Base-by-base conservation (phyloP, 2,329 filamentous ascomycete species). In the Paraphoma chrysanthemicola region DNA sequence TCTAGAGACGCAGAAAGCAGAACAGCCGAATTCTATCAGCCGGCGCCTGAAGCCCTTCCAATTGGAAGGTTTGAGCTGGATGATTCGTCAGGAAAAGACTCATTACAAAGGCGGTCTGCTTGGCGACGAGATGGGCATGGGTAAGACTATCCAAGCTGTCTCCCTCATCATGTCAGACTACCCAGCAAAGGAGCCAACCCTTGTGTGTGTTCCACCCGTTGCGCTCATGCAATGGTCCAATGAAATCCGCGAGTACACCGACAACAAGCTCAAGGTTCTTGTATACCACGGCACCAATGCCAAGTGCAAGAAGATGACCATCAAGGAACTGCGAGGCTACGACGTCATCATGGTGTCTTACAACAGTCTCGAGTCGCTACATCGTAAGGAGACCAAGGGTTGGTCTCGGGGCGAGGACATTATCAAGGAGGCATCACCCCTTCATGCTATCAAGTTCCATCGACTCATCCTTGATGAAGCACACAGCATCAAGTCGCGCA, bases 341-440 rank as follows among this genome's bases (percentile, higher is more conserved):
- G 88, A 99, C 76, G 92, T 99, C 48, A 94, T 98, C 72, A 93
- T 98, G 86, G 96, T 98, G 79, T 98, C 94, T 12, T 99, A 96
- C 84, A 93, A 91, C 66, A 86, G 91, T 64, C 80, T 99, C 33
- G 95, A 98, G 76, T 96, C 93, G 0, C 88, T 97, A 70, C 92
- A 93, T 73, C 90, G 95, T 54, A 97, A 96, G 76, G 91, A 99
- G 76, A 89, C 90, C 69, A 96, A 95, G 73, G 95, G 95, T 0
- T 95, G 93, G 83, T 88, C 85, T 65, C 90, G 93, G 56, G 90
- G 91, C 60, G 88, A 91, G 28, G 90, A 90, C 10, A 81, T 94
- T 23, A 84, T 94, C 77, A 96, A 94, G 73, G 91, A 95, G 76
- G 83, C 87, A 47, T 88, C 86, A 2, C 76, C 79, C 31, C 92